phyloP scores from a whole-genome alignment of 2,329 filamentous ascomycete species.

The Dactylellina leptospora region DNA sequence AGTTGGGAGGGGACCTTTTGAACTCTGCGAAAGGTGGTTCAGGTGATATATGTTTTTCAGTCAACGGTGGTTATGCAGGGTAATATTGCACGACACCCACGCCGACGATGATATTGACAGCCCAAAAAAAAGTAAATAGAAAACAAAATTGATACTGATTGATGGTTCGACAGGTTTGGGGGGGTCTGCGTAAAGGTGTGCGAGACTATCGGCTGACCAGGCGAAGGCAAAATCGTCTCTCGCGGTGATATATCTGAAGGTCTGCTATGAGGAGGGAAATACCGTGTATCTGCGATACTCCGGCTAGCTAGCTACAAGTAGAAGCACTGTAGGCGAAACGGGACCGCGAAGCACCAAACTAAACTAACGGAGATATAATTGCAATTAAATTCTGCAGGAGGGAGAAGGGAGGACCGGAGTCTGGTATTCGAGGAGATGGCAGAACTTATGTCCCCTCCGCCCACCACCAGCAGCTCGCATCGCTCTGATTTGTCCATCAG shows the following conservation, averaged over 20 bases:
- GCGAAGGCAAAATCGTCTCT: conserved; percentile 28
- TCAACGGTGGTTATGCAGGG: conserved; percentile 11
- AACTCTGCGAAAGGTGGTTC: conserved; percentile 16
- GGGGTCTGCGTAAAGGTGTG: neutral
- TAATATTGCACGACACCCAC: conserved; percentile 33
- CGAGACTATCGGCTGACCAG: conserved; percentile 40
- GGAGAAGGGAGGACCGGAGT: neutral
- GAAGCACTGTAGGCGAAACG: neutral
- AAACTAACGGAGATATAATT: conserved; percentile 4
- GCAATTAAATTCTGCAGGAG: neutral
- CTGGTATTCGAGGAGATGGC: conserved; percentile 12
- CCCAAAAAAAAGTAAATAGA: conserved; percentile 13
- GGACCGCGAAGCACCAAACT: conserved; percentile 13
- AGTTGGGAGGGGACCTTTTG: neutral
- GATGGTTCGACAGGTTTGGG: neutral
- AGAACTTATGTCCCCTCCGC: conserved; percentile 30
- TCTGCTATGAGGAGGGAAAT: too few relatives aligned
- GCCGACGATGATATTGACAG: neutral
- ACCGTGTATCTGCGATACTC: neutral
- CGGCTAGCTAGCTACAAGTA: neutral
- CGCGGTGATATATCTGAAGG: too few relatives aligned
- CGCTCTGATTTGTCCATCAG: conserved; percentile 24
- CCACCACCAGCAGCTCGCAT: neutral
- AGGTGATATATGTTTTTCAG: conserved; percentile 31
- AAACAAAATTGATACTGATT: conserved; percentile 12